Conservation (phyloP, 2,329 filamentous ascomycete genomes). For the Didymella lethalis region DNA sequence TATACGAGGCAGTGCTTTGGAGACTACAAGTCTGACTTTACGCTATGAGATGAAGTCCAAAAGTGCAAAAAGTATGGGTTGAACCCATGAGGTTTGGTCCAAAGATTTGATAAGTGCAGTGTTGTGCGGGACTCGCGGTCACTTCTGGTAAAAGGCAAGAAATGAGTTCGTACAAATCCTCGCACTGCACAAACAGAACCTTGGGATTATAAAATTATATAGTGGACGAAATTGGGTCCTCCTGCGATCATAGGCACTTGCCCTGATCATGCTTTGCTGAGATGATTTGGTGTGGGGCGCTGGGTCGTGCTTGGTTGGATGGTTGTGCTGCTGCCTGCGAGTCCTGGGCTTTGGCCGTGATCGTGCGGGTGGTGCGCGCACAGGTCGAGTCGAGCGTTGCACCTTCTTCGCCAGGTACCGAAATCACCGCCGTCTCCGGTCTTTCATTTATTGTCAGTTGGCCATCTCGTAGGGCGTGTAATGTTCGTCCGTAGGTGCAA, state of each 20-base stretch:
- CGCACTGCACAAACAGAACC: constrained; percentile 63
- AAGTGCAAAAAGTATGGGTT: constrained; percentile 52
- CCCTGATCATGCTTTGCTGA: no score
- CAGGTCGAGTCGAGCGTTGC: background rate
- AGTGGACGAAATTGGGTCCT: background rate
- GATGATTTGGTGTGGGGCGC: background rate
- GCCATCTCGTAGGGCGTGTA: background rate
- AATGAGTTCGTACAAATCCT: constrained; percentile 76
- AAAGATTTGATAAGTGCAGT: constrained; percentile 68
- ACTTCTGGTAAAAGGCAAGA: constrained; percentile 85
- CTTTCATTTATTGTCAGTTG: background rate
- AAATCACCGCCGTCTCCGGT: background rate
- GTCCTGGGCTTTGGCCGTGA: constrained; percentile 1
- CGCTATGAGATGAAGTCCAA: background rate
- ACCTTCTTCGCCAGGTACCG: background rate
- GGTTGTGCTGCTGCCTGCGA: background rate
- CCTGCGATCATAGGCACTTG: no score
- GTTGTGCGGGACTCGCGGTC: constrained; percentile 71
- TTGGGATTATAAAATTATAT: constrained; percentile 14
- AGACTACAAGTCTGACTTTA: background rate
- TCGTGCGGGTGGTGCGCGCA: background rate
- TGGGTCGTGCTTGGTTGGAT: constrained; percentile 6
- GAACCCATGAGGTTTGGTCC: constrained; percentile 55
- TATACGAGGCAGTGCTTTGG: background rate
- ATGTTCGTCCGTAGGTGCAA: background rate